Percentiles rank a stretch among this genome's conserved stretches.
Conservation (phyloP, 805 yeast species). For the Metschnikowia gelsemii region DNA sequence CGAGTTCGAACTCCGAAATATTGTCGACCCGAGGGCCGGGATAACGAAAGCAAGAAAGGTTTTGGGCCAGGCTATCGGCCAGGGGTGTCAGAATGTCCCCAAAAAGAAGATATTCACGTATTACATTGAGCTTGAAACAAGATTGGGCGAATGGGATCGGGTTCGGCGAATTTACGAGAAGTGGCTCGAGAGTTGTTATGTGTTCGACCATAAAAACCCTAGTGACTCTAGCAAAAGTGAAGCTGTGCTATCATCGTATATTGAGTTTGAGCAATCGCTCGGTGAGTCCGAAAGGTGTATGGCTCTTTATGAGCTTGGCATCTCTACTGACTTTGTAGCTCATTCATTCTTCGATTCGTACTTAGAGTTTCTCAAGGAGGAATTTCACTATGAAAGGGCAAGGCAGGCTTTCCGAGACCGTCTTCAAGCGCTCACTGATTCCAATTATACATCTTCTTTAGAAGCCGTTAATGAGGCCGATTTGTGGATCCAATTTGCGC, state of each 20-base stretch:
- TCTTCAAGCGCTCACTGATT: too few species aligned
- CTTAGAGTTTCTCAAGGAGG: conserved; percentile 63
- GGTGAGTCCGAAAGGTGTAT: conserved; percentile 71
- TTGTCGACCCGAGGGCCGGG: too few species aligned
- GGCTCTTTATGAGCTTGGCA: conserved; percentile 58
- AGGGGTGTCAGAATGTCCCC: conserved; percentile 41
- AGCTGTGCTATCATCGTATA: conserved; percentile 59
- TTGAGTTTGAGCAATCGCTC: conserved; percentile 62
- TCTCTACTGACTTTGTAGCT: conserved; percentile 15
- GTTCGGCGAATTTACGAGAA: conserved; percentile 72
- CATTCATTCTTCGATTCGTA: conserved; percentile 32
- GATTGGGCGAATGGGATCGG: conserved; percentile 75
- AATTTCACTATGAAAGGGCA: conserved; percentile 55
- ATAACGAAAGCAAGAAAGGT: conserved; percentile 59
- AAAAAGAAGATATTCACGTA: conserved; percentile 55
- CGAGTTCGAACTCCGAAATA: conserved; percentile 70
- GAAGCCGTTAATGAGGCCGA: conserved; percentile 27
- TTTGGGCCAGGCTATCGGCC: conserved; percentile 71
- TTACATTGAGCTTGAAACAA: conserved; percentile 68
- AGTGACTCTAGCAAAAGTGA: conserved; percentile 4
- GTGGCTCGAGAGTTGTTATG: conserved; percentile 45
- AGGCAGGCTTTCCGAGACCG: conserved; percentile 48
- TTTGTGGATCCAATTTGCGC: conserved; percentile 65
- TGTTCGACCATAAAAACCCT: conserved; percentile 9
- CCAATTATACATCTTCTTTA: too few species aligned